Conservation (phyloP, 2,329 filamentous ascomycete genomes). For the Cladosporium oxysporum region DNA sequence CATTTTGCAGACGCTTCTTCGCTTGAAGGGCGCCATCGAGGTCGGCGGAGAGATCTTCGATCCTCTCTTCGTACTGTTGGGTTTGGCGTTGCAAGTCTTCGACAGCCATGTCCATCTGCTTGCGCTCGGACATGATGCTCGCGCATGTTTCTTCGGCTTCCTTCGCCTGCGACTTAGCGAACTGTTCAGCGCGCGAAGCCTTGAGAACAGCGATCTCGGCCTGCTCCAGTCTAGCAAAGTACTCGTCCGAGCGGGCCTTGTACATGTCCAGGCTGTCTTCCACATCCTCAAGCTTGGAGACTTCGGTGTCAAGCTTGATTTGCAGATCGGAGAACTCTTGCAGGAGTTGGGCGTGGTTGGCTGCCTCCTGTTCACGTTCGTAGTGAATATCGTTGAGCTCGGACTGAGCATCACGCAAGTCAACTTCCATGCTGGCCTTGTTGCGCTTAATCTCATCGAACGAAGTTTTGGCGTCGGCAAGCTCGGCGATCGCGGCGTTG, state of each 20-base stretch:
- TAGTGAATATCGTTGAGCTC: constrained; percentile 79
- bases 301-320: constrained; percentile 86
- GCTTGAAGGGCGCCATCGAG: constrained; percentile 81
- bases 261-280: constrained; percentile 82
- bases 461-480: constrained; percentile 81
- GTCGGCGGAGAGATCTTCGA: constrained; percentile 90
- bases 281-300: constrained; percentile 80
- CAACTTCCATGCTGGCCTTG: constrained; percentile 77
- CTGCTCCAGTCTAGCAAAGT: constrained; percentile 95
- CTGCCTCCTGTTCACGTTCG: constrained; percentile 80
- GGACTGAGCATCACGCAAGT: constrained; percentile 78
- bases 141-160: constrained; percentile 92
- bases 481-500: constrained; percentile 80
- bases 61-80: constrained; percentile 83
- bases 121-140: constrained; percentile 85
- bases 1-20: constrained; percentile 92
- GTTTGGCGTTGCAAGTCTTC: constrained; percentile 90
- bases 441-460: constrained; percentile 85
- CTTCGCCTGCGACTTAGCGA: constrained; percentile 83
- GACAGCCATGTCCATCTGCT: constrained; percentile 82
- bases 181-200: constrained; percentile 86
- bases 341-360: constrained; percentile 83
- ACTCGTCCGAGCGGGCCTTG: constrained; percentile 90
- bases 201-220: constrained; percentile 95
- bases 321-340: constrained; percentile 93